Percentiles rank a stretch among this genome's conserved stretches.
These are phyloP conservation scores for Penicillium lividum DNA, from an alignment of 495 filamentous ascomycete genomes.

Conservation along the genomic window DNA sequence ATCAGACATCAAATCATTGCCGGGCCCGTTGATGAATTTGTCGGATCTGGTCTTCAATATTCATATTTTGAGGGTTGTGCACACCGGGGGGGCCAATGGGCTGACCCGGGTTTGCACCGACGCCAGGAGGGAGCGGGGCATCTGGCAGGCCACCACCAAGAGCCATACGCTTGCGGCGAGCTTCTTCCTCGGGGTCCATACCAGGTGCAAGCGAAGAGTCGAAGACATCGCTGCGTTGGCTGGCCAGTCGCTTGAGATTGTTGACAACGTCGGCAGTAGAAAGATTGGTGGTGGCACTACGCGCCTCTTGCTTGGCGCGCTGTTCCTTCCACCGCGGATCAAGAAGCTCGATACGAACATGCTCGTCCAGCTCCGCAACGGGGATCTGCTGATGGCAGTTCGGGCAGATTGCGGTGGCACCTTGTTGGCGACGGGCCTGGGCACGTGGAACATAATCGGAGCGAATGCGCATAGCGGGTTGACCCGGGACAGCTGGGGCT, in stretches of 20 bases:
- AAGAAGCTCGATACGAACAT: constrained; percentile 95
- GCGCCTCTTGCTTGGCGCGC: constrained; percentile 79
- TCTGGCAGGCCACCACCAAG: constrained; percentile 24
- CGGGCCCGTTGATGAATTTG: constrained; percentile 48
- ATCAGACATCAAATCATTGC: constrained; percentile 18
- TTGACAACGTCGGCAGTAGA: constrained; percentile 84
- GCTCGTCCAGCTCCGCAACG: constrained; percentile 81
- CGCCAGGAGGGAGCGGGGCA: constrained; percentile 16
- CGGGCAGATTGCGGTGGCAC: constrained; percentile 78
- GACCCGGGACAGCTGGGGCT: constrained; percentile 63
- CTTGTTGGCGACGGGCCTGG: constrained; percentile 63
- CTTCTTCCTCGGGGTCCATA: constrained; percentile 63
- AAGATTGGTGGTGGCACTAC: constrained; percentile 84
- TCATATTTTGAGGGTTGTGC: constrained; percentile 45
- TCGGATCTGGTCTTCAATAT: constrained; percentile 52
- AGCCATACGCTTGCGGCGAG: constrained; percentile 75
- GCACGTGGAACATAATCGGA: constrained; percentile 89
- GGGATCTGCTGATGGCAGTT: constrained; percentile 92
- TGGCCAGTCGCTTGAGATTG: constrained; percentile 96
- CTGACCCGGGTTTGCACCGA: constrained; percentile 9
- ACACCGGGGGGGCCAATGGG: constrained; percentile 21
- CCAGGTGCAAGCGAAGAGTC: constrained; percentile 51
- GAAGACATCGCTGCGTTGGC: constrained; percentile 88
- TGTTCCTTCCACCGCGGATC: constrained; percentile 97
- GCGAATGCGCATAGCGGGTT: constrained; percentile 82